Conservation (phyloP, 2,329 filamentous ascomycete species). For the Aspergillus pseudotamarii region DNA sequence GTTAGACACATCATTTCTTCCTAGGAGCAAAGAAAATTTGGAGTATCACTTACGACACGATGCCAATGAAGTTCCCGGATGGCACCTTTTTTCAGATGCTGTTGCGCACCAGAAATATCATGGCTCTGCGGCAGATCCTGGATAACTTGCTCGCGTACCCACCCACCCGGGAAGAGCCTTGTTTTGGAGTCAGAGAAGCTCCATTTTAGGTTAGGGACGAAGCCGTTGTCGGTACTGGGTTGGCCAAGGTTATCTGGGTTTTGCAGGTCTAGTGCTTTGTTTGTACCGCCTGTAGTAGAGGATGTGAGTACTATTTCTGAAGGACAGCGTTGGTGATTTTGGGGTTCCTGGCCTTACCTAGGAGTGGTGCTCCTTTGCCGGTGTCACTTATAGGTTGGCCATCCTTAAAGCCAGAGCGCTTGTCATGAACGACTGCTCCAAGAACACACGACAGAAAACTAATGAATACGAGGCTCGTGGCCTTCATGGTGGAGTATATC, state of each 20-base stretch:
- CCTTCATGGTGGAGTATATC: neutral
- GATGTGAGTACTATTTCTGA: neutral
- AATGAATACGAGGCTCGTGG: neutral
- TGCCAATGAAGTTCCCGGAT: neutral
- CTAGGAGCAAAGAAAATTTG: accelerated
- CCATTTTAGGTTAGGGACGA: slow-evolving; percentile 70
- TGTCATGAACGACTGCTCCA: slow-evolving; percentile 7
- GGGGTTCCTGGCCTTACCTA: slow-evolving; percentile 39
- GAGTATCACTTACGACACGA: neutral
- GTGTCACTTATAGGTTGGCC: slow-evolving; percentile 59
- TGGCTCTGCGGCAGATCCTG: slow-evolving; percentile 67
- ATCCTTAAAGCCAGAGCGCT: slow-evolving; percentile 46
- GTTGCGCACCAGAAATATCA: slow-evolving; percentile 69
- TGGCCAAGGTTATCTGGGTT: slow-evolving; percentile 62
- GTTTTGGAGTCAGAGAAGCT: slow-evolving; percentile 70
- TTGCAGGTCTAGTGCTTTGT: neutral
- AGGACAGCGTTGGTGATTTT: neutral
- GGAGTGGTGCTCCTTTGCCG: slow-evolving; percentile 55
- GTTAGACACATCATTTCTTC: neutral
- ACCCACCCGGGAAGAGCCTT: slow-evolving; percentile 64
- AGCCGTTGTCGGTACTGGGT: slow-evolving; percentile 64
- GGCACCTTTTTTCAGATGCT: slow-evolving; percentile 68
- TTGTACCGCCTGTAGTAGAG: neutral
- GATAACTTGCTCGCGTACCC: slow-evolving; percentile 67
- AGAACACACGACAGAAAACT: neutral